Evolutionary conservation across 257 asterid species (phyloP), one percentile per base, ranked within the genome.

Genomic region (Coffea eugenioides): DNA sequence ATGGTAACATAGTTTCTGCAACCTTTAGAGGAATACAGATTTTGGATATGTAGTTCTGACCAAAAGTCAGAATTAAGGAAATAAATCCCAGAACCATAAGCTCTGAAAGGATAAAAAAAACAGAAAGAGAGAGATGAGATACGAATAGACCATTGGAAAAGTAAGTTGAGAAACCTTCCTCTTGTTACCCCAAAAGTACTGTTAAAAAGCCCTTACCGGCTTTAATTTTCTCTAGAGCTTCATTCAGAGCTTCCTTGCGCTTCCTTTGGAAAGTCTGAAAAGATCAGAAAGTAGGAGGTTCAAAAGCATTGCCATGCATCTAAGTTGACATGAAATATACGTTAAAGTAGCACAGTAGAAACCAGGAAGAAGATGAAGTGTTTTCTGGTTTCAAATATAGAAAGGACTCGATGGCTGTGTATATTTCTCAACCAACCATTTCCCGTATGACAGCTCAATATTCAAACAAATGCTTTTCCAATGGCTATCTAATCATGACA

Each of bases 81-180:
- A 95, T 95, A 89, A 95, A 95, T 43, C 99, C 99, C 78, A 95
- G 81, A 86, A 93, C 89, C 99, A 95, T 95, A 86, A 95, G 97
- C 92, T 95, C 99, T 95, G 97, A 68, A 82, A 65, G 39, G 27
- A 71, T 20, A 54, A 18, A 73, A 52, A 54, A 18, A 73, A 52
- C 65, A 67, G 62, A 66, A 52, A 76, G 15, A 70, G 14, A 16
- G 51, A 74, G 31, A 49, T 46, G 18, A 74, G 15, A n/a, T 1
- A 25, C 52, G 51, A 67, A 71, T 49, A 81, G 36, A 71, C 41
- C 59, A 70, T 9, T 27, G 21, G 31, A 64, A 77, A 39, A 49
- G 16, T 43, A 2, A 41, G 21, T 16, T 36, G 20, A 45, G 67
- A 18, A n/a, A 31, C 15, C 6, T 13, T 34, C 56, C 8, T 69